A percentile compares a stretch with the other conserved stretches of the same genome.
Conservation (phyloP, 2,329 filamentous ascomycete species). For the Ceratocystis albifundus region DNA sequence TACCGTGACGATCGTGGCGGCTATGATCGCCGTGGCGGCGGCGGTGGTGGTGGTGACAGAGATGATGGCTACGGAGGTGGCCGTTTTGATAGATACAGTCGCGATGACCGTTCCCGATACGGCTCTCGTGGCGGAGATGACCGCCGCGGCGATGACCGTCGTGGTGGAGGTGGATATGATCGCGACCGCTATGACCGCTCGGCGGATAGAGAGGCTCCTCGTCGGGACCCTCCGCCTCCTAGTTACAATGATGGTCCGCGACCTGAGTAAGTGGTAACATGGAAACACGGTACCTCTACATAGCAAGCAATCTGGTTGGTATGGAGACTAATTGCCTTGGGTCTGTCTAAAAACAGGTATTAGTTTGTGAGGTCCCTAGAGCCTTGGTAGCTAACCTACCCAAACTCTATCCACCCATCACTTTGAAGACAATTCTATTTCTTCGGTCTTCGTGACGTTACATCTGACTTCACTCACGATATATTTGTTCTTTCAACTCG, state of each 20-base stretch:
- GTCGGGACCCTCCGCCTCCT: conserved; percentile 33
- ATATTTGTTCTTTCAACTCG: conserved; percentile 12
- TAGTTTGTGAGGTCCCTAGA: conserved; percentile 7
- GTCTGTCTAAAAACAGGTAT: conserved; percentile 19
- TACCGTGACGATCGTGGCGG: conserved; percentile 30
- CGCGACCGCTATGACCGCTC: conserved; percentile 40
- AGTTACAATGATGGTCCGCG: conserved; percentile 36
- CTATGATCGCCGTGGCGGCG: conserved; percentile 45
- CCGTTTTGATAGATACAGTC: conserved; percentile 25
- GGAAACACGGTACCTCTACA: conserved; percentile 13
- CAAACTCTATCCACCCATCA: not conserved
- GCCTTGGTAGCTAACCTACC: conserved; percentile 6
- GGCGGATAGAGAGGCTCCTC: conserved; percentile 33
- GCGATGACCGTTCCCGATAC: conserved; percentile 29
- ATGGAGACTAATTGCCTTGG: conserved; percentile 21
- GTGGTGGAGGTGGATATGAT: conserved; percentile 37
- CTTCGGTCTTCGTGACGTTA: conserved; percentile 5
- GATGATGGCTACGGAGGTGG: conserved; percentile 34
- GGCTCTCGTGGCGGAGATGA: conserved; percentile 31
- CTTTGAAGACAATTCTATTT: conserved; percentile 1
- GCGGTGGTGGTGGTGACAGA: conserved; percentile 27
- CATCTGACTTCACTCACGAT: conserved; percentile 4
- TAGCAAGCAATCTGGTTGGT: conserved; percentile 14
- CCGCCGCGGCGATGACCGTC: conserved; percentile 33
- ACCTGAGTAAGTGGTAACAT: conserved; percentile 30